Evolutionary conservation across 2,329 filamentous ascomycete genomes (phyloP).

Genomic region (Drechslerella coelobrocha): DNA sequence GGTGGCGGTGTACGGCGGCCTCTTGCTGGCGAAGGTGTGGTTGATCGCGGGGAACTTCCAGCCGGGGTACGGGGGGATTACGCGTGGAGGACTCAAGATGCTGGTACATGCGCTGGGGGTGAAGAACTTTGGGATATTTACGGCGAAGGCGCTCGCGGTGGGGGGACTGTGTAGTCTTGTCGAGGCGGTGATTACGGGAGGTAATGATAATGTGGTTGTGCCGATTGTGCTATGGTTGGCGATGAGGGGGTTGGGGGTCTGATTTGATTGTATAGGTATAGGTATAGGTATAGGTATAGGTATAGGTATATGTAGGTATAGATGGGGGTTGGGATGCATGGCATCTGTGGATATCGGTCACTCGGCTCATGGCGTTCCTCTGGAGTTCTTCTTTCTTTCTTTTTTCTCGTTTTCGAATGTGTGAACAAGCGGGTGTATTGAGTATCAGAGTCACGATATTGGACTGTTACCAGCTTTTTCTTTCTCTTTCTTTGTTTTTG

Average conservation of each 20-base stretch:
- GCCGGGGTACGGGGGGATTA: conserved; percentile 53
- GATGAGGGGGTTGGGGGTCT: conserved; percentile 76
- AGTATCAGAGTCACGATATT: too few relatives aligned
- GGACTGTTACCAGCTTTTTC: not conserved
- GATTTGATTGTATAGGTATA: conserved; percentile 37
- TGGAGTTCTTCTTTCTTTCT: not conserved
- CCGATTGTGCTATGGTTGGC: conserved; percentile 91
- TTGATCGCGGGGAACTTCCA: conserved; percentile 76
- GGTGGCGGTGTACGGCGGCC: conserved; percentile 75
- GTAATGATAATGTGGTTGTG: conserved; percentile 98
- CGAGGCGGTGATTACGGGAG: conserved; percentile 92
- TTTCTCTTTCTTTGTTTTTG: not conserved
- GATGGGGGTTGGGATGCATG: too few relatives aligned
- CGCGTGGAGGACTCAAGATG: conserved; percentile 38
- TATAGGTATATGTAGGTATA: not conserved
- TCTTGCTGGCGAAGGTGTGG: conserved; percentile 75
- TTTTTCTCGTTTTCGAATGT: too few relatives aligned
- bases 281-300: not conserved
- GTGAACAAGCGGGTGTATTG: too few relatives aligned
- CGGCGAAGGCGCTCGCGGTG: conserved; percentile 71
- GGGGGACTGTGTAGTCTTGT: conserved; percentile 84
- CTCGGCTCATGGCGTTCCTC: not conserved
- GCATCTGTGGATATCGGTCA: too few relatives aligned
- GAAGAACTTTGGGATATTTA: conserved; percentile 30
- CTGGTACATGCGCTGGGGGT: conserved; percentile 25